phyloP scores from a whole-genome alignment of 257 asterid genomes.

The Nicotiana benthamiana region DNA sequence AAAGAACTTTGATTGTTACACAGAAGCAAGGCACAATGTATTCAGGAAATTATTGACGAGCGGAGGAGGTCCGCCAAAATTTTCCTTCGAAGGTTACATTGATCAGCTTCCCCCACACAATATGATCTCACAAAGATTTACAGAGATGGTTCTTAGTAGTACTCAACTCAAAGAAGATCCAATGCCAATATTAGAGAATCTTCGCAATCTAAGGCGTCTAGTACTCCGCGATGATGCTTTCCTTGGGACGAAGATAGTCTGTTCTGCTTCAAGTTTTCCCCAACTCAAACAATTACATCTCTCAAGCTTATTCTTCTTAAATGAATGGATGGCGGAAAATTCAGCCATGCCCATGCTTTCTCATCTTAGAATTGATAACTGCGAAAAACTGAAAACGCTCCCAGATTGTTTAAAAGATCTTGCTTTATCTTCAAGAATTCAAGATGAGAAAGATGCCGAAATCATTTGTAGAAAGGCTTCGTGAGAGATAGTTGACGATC shows the following conservation, averaged over 20 bases:
- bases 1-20: conserved; percentile 12
- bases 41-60: conserved; percentile 3
- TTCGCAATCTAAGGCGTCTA: conserved; percentile 11
- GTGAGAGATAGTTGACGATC: not conserved
- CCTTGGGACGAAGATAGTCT: not conserved
- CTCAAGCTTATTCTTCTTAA: conserved; percentile 2
- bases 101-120: not conserved
- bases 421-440: not conserved
- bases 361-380: conserved; percentile 5
- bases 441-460: not conserved
- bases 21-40: not conserved
- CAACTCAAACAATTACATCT: conserved; percentile 19
- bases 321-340: not conserved
- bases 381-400: not conserved
- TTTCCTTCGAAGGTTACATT: conserved; percentile 17
- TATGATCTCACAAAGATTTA: not conserved
- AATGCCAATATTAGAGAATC: conserved; percentile 8
- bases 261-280: not conserved
- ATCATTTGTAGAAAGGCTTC: not conserved
- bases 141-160: conserved; percentile 9
- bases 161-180: conserved; percentile 14
- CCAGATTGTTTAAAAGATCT: not conserved
- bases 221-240: conserved; percentile 14
- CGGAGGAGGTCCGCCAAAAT: not conserved
- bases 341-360: conserved; percentile 22